These are phyloP conservation scores for Hylodesmum podocarpum DNA, from an alignment of 306 rosid species.

Conservation along the genomic window DNA sequence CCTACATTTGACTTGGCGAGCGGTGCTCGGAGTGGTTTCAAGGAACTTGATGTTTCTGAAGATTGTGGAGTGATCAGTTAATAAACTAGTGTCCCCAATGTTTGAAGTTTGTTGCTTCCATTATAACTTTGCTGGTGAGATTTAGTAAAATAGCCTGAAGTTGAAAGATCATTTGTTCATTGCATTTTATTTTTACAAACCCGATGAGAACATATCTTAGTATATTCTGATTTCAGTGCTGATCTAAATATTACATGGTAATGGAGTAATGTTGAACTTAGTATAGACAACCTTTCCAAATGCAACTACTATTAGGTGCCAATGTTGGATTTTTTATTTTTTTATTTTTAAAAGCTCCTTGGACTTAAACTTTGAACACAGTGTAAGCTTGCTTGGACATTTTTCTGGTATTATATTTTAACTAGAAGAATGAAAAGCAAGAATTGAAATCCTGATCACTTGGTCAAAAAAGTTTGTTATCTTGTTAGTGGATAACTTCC, in stretches of 20 bases:
- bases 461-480: background rate
- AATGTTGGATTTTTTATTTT: background rate
- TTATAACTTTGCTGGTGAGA: conserved; percentile 1
- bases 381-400: background rate
- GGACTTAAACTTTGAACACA: background rate
- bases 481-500: background rate
- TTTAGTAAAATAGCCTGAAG: background rate
- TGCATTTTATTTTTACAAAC: background rate
- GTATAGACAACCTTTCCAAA: conserved; percentile 4
- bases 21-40: conserved; percentile 90
- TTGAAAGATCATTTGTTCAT: background rate
- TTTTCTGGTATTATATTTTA: background rate
- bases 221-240: conserved; percentile 11
- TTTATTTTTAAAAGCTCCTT: background rate
- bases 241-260: background rate
- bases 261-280: background rate
- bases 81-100: conserved; percentile 30
- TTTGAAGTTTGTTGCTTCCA: conserved; percentile 18
- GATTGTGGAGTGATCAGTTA: conserved; percentile 97
- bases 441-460: background rate
- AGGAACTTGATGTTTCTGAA: conserved; percentile 96
- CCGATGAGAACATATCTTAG: background rate
- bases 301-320: background rate
- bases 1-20: conserved; percentile 93
- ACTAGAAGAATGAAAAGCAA: background rate